phyloP scores from a whole-genome alignment of 306 rosid species.

The Cucumis hystrix region DNA sequence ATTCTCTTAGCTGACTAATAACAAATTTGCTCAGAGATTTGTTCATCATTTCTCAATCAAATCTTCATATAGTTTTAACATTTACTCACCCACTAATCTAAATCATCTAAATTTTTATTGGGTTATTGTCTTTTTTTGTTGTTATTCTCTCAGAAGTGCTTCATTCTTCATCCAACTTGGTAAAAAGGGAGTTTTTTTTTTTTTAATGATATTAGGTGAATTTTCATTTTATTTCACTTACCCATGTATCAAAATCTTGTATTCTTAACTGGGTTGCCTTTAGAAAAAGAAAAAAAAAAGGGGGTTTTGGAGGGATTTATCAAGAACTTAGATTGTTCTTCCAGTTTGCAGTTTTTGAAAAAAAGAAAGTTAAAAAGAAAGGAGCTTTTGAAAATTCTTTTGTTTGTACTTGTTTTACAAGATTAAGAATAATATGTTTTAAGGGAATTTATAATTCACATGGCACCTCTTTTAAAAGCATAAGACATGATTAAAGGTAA shows the following conservation, averaged over 20 bases:
- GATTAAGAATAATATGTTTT: background rate
- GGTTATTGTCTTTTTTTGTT: background rate
- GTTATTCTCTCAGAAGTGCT: background rate
- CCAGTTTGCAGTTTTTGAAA: background rate
- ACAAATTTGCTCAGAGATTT: background rate
- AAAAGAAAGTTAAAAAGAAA: background rate
- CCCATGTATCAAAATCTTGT: background rate
- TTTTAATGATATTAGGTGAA: background rate
- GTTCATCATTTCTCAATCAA: too few relatives aligned
- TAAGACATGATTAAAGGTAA: conserved; percentile 30
- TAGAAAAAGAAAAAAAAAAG: background rate
- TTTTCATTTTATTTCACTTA: background rate
- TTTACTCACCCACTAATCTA: background rate
- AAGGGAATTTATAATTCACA: conserved; percentile 12
- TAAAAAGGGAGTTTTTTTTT: background rate
- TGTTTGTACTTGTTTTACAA: background rate
- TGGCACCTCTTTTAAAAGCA: conserved; percentile 19
- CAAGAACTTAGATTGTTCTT: background rate
- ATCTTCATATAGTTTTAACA: background rate
- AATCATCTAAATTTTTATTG: background rate
- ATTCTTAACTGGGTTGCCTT: background rate
- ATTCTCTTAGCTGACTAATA: conserved; percentile 1
- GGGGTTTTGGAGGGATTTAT: background rate
- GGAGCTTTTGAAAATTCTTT: background rate
- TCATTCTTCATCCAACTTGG: background rate